A percentile compares a stretch with the other conserved stretches of the same genome.
These are phyloP conservation scores for Amanita pallidorosea DNA, from an alignment of 768 basidiomycete genomes.

Conservation along the genomic window DNA sequence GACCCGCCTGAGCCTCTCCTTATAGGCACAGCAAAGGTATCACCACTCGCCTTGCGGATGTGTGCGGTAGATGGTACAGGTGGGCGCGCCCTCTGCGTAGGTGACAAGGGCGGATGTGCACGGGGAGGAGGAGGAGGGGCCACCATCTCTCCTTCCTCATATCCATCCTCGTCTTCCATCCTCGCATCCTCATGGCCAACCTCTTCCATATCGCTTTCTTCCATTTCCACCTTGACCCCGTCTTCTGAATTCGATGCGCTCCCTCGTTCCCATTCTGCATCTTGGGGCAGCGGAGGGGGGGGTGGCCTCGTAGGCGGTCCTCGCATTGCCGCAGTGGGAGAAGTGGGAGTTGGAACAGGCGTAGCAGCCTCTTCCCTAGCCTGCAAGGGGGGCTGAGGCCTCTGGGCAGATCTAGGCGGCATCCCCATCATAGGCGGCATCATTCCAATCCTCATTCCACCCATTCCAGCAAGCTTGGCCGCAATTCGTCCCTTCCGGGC, in stretches of 20 bases:
- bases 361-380: neutral
- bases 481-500: slow-evolving; percentile 45
- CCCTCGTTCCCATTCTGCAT: slow-evolving; percentile 36
- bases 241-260: slow-evolving; percentile 42
- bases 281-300: slow-evolving; percentile 19
- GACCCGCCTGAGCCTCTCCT: slow-evolving; percentile 6
- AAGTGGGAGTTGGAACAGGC: neutral
- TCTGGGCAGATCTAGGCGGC: slow-evolving; percentile 17
- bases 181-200: slow-evolving; percentile 45
- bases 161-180: slow-evolving; percentile 13
- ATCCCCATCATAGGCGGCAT: slow-evolving; percentile 26
- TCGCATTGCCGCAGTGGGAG: slow-evolving; percentile 1
- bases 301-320: slow-evolving; percentile 16
- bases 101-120: slow-evolving; percentile 22
- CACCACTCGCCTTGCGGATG: neutral
- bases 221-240: slow-evolving; percentile 52
- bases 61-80: slow-evolving; percentile 1
- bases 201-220: slow-evolving; percentile 68
- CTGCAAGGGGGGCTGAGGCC: slow-evolving; percentile 18
- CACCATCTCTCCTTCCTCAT: slow-evolving; percentile 34
- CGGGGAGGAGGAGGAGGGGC: slow-evolving; percentile 33
- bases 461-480: slow-evolving; percentile 42
- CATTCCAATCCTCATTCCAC: slow-evolving; percentile 51
- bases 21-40: slow-evolving; percentile 2
- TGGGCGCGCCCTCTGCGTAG: neutral